Evolutionary conservation across 352 stramenopile genomes (phyloP).

Genomic region (Phytophthora cactorum): DNA sequence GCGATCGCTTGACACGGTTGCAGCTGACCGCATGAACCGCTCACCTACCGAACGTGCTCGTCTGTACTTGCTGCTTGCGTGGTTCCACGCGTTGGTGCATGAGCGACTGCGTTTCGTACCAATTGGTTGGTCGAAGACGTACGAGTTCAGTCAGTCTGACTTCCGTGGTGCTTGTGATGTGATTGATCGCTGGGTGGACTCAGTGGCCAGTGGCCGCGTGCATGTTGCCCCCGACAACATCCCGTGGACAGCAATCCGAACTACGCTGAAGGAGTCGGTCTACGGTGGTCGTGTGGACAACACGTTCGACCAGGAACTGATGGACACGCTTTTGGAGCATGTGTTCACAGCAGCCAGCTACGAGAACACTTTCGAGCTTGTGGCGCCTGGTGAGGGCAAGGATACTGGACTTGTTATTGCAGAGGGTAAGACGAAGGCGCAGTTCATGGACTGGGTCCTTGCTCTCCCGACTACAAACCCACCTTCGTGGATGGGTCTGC

Average conservation of each 20-base stretch:
- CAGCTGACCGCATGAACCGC: conserved; percentile 91
- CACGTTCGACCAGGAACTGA: conserved; percentile 95
- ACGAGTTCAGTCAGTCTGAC: conserved; percentile 99
- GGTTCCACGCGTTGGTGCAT: conserved; percentile 98
- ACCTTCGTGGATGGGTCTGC: conserved; percentile 93
- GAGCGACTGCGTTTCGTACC: conserved; percentile 98
- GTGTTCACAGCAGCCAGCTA: conserved; percentile 97
- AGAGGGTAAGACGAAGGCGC: conserved; percentile 91
- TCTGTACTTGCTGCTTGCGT: conserved; percentile 97
- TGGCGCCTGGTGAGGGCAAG: conserved; percentile 47
- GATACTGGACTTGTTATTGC: conserved; percentile 76
- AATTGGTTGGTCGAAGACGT: conserved; percentile 98
- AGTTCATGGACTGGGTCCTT: conserved; percentile 93
- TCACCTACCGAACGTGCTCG: conserved; percentile 88
- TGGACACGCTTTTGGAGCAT: conserved; percentile 94
- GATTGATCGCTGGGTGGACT: conserved; percentile 97
- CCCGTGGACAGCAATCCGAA: conserved; percentile 98
- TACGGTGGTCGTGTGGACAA: conserved; percentile 99
- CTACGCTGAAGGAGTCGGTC: conserved; percentile 96
- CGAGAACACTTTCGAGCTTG: conserved; percentile 84
- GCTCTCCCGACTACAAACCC: conserved; percentile 89
- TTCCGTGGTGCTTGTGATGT: conserved; percentile 97
- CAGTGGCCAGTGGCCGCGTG: conserved; percentile 75
- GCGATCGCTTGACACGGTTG: conserved; percentile 94
- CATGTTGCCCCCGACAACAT: conserved; percentile 96